Evolutionary conservation across 768 basidiomycete genomes (phyloP), one percentile per base, ranked within the genome.

Genomic region (Podaxis sp.): DNA sequence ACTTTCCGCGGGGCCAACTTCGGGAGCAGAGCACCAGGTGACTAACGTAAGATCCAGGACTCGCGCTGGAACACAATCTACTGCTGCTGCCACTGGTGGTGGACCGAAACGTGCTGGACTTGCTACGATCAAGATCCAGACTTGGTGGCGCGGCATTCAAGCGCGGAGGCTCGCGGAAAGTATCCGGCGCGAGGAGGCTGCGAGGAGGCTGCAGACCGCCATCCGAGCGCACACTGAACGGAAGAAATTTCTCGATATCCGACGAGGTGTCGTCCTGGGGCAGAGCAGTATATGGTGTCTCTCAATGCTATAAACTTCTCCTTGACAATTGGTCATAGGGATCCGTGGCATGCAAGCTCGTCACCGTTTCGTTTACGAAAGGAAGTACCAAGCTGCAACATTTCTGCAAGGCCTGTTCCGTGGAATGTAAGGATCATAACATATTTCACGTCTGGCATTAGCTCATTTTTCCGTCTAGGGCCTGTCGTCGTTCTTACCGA

Each of bases 101-200:
- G 80, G 82, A 17, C 81, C 82, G 20, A 93, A 87, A 71, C 86
- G 84, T 38, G 83, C 81, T 22, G 90, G 88, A 3, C 86, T 86
- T 6, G 86, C 90, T 26, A 87, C 95, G 1, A 89, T 98, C 73
- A 88, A 78, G 71, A 88, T 99, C 40, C 97, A 99, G 74, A 89
- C 93, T 0, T 91, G 93, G 90, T 98, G 95, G 93, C 85, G 96
- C 65, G 89, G 92, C n/a, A 83, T 94, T 51, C 67, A 88, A 66
- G 96, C 95, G 0, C 84, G 80, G 71, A 81, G 82, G 58, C 77
- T 92, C 26, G 93, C 91, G 12, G 83, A 88, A 67, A 76, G 75
- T 62, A 84, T 95, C 62, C 84, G 91, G 62, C 83, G 86, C 60
- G 85, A 95, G 73, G 83, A 81, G 22, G 87, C 92, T 24, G 94